Evolutionary conservation across 176 grass and related monocot genomes (phyloP).

Genomic region (Musa itinerans): DNA sequence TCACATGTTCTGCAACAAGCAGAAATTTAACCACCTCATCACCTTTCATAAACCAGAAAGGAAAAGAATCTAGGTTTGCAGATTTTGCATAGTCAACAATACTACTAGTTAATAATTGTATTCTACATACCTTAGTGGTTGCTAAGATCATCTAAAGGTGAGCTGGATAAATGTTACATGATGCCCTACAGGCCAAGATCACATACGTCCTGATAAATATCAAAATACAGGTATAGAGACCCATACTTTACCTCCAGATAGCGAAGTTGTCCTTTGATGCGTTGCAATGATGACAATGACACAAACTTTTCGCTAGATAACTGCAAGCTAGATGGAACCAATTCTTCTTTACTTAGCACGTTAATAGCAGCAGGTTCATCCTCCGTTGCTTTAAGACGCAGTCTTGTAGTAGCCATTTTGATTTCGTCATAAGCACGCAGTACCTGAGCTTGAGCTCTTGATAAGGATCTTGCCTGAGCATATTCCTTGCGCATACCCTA

Average conservation of each 20-base stretch:
- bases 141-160: neutral
- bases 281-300: constrained; percentile 52
- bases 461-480: constrained; percentile 72
- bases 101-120: neutral
- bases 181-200: neutral
- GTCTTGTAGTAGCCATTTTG: constrained; percentile 78
- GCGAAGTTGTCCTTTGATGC: constrained; percentile 81
- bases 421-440: constrained; percentile 84
- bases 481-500: constrained; percentile 95
- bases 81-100: neutral
- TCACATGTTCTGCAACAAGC: neutral
- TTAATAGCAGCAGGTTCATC: constrained; percentile 54
- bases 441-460: constrained; percentile 68
- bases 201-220: no score
- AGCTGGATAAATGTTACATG: neutral
- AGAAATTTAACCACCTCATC: neutral
- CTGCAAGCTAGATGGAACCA: constrained; percentile 63
- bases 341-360: constrained; percentile 70
- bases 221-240: neutral
- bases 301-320: constrained; percentile 81
- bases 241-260: constrained; percentile 56
- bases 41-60: neutral
- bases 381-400: constrained; percentile 65
- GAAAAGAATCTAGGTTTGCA: neutral
- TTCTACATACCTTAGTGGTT: neutral